These are phyloP conservation scores for Bondarzewia mesenterica DNA, from an alignment of 1,284 basidiomycete species.

Conservation along the genomic window DNA sequence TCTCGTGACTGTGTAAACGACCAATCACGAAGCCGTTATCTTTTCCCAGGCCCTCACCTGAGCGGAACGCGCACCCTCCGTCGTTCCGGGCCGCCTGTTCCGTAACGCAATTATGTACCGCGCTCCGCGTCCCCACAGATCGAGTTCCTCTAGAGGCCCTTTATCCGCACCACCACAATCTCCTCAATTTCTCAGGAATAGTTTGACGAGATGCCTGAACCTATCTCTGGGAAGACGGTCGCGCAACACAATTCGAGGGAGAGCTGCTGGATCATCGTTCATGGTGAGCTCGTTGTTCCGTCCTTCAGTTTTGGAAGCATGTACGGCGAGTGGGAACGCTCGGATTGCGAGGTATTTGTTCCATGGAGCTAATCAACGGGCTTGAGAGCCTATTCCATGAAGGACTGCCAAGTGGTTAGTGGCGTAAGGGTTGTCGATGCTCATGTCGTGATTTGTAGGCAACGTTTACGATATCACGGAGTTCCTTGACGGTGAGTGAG, in stretches of 20 bases:
- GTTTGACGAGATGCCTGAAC: background rate
- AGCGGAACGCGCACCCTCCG: background rate
- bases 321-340: too few relatives aligned
- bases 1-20: too few relatives aligned
- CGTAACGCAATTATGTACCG: background rate
- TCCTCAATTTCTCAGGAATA: background rate
- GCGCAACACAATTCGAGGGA: conserved; percentile 61
- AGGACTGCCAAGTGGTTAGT: background rate
- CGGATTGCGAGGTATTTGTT: background rate
- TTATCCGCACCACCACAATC: too few relatives aligned
- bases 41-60: background rate
- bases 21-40: background rate
- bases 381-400: background rate
- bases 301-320: background rate
- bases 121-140: background rate
- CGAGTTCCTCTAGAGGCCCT: too few relatives aligned
- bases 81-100: background rate
- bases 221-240: conserved; percentile 50
- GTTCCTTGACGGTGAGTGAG: conserved; percentile 43
- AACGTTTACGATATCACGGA: conserved; percentile 69
- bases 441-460: conserved; percentile 28
- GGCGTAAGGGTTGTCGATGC: too few relatives aligned
- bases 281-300: conserved; percentile 36
- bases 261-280: conserved; percentile 72
- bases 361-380: background rate